Conservation (phyloP, 306 rosid genomes). For the Alnus rubra region DNA sequence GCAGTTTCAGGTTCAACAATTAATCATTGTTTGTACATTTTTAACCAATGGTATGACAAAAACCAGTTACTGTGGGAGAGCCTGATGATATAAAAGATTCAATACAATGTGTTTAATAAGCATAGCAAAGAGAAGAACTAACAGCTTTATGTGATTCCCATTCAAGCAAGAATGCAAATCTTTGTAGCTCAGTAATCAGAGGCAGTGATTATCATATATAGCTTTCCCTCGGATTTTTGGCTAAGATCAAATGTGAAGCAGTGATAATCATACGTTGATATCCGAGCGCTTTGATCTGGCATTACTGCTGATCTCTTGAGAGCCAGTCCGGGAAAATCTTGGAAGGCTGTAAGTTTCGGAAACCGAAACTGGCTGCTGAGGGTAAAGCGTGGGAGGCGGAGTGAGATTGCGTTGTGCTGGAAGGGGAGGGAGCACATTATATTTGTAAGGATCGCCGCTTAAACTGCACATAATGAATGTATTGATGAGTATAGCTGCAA, state of each 20-base stretch:
- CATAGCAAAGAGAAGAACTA: slow-evolving; percentile 1
- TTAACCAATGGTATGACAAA: background rate
- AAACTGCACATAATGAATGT: slow-evolving; percentile 43
- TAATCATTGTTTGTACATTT: slow-evolving; percentile 22
- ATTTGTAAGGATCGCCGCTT: slow-evolving; percentile 63
- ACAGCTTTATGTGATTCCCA: background rate
- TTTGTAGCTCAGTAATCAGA: background rate
- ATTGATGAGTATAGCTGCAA: slow-evolving; percentile 8
- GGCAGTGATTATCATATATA: background rate
- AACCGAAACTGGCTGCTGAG: slow-evolving; percentile 90
- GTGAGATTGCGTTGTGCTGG: slow-evolving; percentile 95
- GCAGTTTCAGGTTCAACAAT: slow-evolving; percentile 13
- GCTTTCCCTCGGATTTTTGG: background rate
- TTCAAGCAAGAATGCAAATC: slow-evolving; percentile 7
- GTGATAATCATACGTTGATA: slow-evolving; percentile 63
- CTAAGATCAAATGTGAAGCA: slow-evolving; percentile 22
- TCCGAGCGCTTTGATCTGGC: slow-evolving; percentile 83
- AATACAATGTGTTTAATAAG: slow-evolving; percentile 11
- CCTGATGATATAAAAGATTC: slow-evolving; percentile 36
- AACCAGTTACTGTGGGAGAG: slow-evolving; percentile 12
- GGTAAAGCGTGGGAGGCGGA: slow-evolving; percentile 95
- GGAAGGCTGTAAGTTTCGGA: slow-evolving; percentile 73
- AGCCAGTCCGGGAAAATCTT: slow-evolving; percentile 62
- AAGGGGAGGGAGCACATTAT: slow-evolving; percentile 82
- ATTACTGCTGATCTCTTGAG: slow-evolving; percentile 54